Percentiles rank a stretch among this genome's conserved stretches.
These are phyloP conservation scores for Cinnamomum chago DNA, from an alignment of 164 flowering plant genomes.

Conservation along the genomic window DNA sequence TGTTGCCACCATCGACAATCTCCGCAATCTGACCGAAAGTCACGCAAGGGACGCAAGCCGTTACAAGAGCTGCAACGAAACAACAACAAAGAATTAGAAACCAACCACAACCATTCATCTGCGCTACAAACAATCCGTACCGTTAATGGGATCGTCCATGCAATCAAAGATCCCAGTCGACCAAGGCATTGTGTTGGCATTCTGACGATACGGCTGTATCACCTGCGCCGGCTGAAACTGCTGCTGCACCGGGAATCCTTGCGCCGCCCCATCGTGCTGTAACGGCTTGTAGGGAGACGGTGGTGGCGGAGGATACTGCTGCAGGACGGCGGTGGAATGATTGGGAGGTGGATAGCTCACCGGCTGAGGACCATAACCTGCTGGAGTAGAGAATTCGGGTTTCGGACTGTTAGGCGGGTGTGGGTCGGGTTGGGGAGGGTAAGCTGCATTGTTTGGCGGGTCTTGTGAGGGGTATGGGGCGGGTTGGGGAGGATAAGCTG, in stretches of 20 bases:
- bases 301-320: conserved; percentile 5
- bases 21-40: conserved; percentile 21
- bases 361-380: background rate
- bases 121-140: conserved; percentile 12
- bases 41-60: conserved; percentile 14
- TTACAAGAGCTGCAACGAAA: conserved; percentile 12
- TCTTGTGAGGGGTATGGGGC: background rate
- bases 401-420: conserved; percentile 8
- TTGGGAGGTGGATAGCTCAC: conserved; percentile 4
- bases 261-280: background rate
- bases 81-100: background rate
- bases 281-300: background rate
- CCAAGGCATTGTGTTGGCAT: background rate
- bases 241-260: conserved; percentile 5
- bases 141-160: conserved; percentile 44
- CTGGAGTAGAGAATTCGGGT: background rate
- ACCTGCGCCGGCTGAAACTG: background rate
- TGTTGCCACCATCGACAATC: conserved; percentile 13
- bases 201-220: background rate
- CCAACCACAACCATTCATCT: background rate
- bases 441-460: background rate
- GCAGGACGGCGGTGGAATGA: background rate
- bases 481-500: background rate
- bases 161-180: conserved; percentile 36
- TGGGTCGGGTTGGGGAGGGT: conserved; percentile 10